Evolutionary conservation across 129 eudicot species (phyloP).

Genomic region (Tanacetum coccineum): DNA sequence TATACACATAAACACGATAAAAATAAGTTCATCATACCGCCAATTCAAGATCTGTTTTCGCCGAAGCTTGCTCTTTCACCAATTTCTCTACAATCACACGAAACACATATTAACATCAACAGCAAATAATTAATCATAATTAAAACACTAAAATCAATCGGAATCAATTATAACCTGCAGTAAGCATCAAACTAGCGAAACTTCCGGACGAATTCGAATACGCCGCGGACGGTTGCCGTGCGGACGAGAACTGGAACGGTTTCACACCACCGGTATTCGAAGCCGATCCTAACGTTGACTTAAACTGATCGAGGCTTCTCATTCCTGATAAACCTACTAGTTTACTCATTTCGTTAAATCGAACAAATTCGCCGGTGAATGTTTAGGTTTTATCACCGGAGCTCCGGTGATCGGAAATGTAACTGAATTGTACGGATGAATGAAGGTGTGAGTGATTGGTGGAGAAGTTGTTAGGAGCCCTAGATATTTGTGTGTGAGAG

Average conservation of each 20-base stretch:
- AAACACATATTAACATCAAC: background rate
- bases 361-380: too few relatives aligned
- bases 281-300: conserved; percentile 29
- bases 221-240: conserved; percentile 50
- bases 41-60: conserved; percentile 80
- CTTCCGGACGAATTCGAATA: conserved; percentile 67
- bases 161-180: conserved; percentile 51
- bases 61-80: conserved; percentile 91
- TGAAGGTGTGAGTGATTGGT: too few relatives aligned
- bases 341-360: too few relatives aligned
- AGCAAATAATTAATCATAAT: background rate
- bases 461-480: too few relatives aligned
- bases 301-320: too few relatives aligned
- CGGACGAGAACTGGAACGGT: conserved; percentile 30
- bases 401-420: too few relatives aligned
- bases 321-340: too few relatives aligned
- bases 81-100: conserved; percentile 67
- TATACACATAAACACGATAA: conserved; percentile 15
- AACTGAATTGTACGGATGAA: too few relatives aligned
- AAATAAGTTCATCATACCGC: conserved; percentile 55
- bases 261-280: conserved; percentile 41
- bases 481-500: too few relatives aligned
- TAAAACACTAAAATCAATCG: background rate
- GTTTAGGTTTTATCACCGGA: too few relatives aligned
- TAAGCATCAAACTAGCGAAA: conserved; percentile 78